Conservation (phyloP, 2,329 filamentous ascomycete genomes). For the Fusarium neocosmosporiellum region DNA sequence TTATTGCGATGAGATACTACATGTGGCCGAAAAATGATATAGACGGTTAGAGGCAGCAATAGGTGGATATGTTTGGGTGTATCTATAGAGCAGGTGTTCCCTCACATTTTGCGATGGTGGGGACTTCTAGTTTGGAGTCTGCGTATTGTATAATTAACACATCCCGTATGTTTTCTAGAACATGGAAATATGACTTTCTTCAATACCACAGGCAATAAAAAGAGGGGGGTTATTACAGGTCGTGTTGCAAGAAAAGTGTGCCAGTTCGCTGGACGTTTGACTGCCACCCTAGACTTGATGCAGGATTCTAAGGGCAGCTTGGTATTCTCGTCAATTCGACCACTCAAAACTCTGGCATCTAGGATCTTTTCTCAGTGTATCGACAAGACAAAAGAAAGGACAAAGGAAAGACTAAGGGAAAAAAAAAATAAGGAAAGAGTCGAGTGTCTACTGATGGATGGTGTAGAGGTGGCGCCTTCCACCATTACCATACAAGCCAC, state of each 20-base stretch:
- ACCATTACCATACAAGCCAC: background rate
- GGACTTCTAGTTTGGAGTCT: too few species aligned
- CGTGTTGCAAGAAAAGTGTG: background rate
- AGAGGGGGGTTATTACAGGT: background rate
- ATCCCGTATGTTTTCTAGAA: background rate
- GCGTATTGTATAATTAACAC: background rate
- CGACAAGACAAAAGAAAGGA: background rate
- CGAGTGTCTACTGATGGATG: background rate
- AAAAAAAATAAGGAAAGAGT: background rate
- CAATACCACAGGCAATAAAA: background rate
- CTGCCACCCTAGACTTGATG: background rate
- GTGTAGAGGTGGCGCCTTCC: background rate
- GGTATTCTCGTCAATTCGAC: background rate
- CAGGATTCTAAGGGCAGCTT: background rate
- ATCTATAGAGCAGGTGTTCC: too few species aligned
- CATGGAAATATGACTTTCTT: background rate
- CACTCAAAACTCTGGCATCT: background rate
- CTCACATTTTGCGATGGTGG: too few species aligned
- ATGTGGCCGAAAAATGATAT: background rate
- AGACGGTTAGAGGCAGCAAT: too few species aligned
- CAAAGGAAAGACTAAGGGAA: background rate
- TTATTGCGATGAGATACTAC: slow-evolving; percentile 11
- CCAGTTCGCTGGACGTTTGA: background rate
- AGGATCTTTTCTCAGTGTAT: background rate
- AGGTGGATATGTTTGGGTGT: too few species aligned